Evolutionary conservation across 164 flowering plant species (phyloP).

Genomic region (Aristolochia californica): DNA sequence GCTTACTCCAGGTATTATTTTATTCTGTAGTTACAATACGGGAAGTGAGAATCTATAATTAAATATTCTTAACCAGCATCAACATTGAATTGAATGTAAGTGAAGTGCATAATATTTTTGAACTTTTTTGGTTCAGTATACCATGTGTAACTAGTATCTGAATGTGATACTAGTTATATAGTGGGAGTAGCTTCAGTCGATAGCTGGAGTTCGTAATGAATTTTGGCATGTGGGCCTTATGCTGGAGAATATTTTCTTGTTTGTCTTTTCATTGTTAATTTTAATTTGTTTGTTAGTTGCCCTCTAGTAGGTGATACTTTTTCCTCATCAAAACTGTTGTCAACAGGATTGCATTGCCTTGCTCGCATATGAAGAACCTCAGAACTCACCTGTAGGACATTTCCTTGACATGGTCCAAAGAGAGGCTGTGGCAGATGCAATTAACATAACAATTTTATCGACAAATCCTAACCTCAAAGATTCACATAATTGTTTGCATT

Average conservation of each 20-base stretch:
- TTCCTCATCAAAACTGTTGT: not conserved
- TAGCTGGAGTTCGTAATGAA: too few relatives aligned
- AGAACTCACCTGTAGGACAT: conserved; percentile 61
- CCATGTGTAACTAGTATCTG: too few relatives aligned
- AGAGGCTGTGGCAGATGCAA: conserved; percentile 79
- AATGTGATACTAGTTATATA: too few relatives aligned
- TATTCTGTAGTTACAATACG: not conserved
- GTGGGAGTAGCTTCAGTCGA: too few relatives aligned
- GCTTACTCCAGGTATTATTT: conserved; percentile 57
- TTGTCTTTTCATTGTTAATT: not conserved
- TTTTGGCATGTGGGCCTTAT: too few relatives aligned
- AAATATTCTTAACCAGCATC: too few relatives aligned
- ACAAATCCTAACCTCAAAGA: conserved; percentile 57
- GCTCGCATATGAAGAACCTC: conserved; percentile 75
- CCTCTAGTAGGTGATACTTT: not conserved
- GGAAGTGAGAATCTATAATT: too few relatives aligned
- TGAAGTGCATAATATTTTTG: too few relatives aligned
- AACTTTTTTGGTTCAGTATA: too few relatives aligned
- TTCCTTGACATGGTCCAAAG: conserved; percentile 63
- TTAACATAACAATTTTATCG: conserved; percentile 67
- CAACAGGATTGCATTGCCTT: conserved; percentile 77
- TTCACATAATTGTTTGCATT: conserved; percentile 37
- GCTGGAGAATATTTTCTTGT: not conserved
- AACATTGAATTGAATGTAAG: too few relatives aligned
- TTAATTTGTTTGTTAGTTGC: not conserved